These are phyloP conservation scores for Phlebopus sp. DNA, from an alignment of 1,284 basidiomycete species.

Conservation along the genomic window DNA sequence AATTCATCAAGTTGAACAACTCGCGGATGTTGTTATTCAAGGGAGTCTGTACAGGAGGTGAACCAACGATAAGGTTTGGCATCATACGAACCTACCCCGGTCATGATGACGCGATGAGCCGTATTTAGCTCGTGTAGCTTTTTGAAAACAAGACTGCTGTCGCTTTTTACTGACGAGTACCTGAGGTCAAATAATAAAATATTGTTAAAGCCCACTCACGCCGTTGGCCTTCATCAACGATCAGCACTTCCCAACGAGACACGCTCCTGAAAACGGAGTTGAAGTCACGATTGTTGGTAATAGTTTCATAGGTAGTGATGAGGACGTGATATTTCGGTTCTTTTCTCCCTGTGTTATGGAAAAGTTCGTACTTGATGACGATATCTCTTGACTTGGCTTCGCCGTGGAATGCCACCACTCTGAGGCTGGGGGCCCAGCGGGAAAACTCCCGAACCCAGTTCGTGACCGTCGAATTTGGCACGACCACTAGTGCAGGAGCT, in stretches of 20 bases:
- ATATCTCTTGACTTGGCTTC: constrained; percentile 78
- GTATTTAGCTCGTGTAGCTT: constrained; percentile 79
- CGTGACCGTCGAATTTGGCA: constrained; percentile 91
- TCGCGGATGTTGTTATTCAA: constrained; percentile 97
- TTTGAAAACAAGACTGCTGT: constrained; percentile 78
- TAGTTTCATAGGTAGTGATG: constrained; percentile 85
- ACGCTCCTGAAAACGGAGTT: constrained; percentile 71
- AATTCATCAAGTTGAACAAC: constrained; percentile 93
- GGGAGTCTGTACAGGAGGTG: constrained; percentile 61
- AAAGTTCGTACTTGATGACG: constrained; percentile 81
- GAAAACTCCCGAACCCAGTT: constrained; percentile 90
- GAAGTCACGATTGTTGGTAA: constrained; percentile 68
- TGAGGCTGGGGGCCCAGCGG: constrained; percentile 83
- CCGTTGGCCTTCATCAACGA: constrained; percentile 93
- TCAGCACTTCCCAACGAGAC: constrained; percentile 88
- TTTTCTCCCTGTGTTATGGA: constrained; percentile 45
- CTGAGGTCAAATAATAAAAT: constrained; percentile 7
- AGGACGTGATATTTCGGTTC: constrained; percentile 81
- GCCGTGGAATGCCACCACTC: constrained; percentile 82
- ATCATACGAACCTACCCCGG: constrained; percentile 54
- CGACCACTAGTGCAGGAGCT: constrained; percentile 84
- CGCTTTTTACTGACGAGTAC: constrained; percentile 66
- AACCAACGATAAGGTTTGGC: no score
- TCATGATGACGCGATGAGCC: constrained; percentile 87
- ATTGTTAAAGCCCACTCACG: constrained; percentile 49